Conservation (phyloP, 176 grass and related monocot species). For the Tillandsia fasciculata region DNA sequence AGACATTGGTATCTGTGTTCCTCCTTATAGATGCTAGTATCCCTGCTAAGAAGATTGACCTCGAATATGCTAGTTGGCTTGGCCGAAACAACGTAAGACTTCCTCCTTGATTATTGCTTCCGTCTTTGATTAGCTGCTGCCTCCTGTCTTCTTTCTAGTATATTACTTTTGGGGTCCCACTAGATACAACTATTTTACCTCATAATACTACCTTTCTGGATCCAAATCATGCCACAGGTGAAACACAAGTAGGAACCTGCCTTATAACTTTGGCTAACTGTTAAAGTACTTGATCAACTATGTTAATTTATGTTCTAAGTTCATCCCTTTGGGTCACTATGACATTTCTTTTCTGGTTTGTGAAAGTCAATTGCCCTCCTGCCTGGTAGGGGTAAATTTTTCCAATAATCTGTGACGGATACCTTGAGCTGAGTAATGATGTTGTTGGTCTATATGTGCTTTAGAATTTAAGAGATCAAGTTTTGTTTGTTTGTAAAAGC, state of each 20-base stretch:
- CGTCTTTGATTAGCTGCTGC: not conserved
- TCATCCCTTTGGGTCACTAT: too few species aligned
- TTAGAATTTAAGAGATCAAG: too few species aligned
- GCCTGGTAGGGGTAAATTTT: too few species aligned
- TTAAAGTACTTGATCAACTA: not conserved
- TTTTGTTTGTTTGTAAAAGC: too few species aligned
- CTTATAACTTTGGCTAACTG: not conserved
- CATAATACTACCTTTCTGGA: not conserved
- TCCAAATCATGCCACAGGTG: not conserved
- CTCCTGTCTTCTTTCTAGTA: not conserved
- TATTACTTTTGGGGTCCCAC: not conserved
- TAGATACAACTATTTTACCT: too few species aligned
- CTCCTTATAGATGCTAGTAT: slow-evolving; percentile 98
- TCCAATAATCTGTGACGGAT: too few species aligned
- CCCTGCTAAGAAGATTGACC: slow-evolving; percentile 93
- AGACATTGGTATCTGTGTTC: slow-evolving; percentile 77
- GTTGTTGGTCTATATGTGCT: too few species aligned
- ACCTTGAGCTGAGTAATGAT: too few species aligned
- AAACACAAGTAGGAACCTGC: not conserved
- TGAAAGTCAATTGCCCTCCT: too few species aligned
- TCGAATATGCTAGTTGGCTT: slow-evolving; percentile 98
- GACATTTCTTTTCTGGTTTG: too few species aligned
- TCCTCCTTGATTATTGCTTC: slow-evolving; percentile 12
- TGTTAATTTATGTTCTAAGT: too few species aligned
- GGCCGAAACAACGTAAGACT: slow-evolving; percentile 68